Conservation (phyloP, 345 rosid genomes). For the Turritis glabra region DNA sequence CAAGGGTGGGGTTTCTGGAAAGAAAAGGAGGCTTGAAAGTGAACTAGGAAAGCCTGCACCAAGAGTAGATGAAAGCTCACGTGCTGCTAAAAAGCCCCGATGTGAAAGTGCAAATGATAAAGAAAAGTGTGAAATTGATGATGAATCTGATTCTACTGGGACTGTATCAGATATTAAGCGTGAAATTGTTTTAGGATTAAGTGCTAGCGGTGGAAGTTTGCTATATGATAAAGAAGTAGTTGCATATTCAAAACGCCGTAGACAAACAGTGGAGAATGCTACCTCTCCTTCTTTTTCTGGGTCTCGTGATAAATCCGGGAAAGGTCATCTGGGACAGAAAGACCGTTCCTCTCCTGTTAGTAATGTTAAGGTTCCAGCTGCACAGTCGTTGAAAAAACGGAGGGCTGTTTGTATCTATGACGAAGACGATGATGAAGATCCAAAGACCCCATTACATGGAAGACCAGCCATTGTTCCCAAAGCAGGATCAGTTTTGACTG, state of each 20-base stretch:
- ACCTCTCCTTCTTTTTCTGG: constrained; percentile 48
- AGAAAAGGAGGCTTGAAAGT: constrained; percentile 50
- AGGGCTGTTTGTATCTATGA: constrained; percentile 83
- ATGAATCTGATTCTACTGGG: constrained; percentile 33
- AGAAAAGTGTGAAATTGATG: constrained; percentile 34
- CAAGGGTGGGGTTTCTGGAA: constrained; percentile 41
- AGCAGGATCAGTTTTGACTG: constrained; percentile 40
- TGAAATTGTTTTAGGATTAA: constrained; percentile 46
- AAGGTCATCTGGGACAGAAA: constrained; percentile 46
- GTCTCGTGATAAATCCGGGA: constrained; percentile 50
- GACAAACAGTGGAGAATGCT: constrained; percentile 59
- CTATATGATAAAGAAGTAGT: constrained; percentile 65
- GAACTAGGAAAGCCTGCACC: constrained; percentile 47
- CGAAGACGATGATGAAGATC: constrained; percentile 68
- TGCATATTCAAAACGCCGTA: constrained; percentile 62
- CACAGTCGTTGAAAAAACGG: constrained; percentile 59
- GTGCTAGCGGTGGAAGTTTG: constrained; percentile 44
- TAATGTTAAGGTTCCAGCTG: constrained; percentile 41
- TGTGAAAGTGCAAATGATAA: constrained; percentile 40
- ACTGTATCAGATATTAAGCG: constrained; percentile 36
- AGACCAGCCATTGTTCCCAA: constrained; percentile 45
- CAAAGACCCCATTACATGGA: constrained; percentile 92
- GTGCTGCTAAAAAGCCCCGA: constrained; percentile 58
- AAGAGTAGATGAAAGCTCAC: constrained; percentile 44
- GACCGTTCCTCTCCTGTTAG: constrained; percentile 37